These are phyloP conservation scores for Bifiguratus adelaidae DNA, from an alignment of 192 early-diverging fungal genomes.

Conservation along the genomic window DNA sequence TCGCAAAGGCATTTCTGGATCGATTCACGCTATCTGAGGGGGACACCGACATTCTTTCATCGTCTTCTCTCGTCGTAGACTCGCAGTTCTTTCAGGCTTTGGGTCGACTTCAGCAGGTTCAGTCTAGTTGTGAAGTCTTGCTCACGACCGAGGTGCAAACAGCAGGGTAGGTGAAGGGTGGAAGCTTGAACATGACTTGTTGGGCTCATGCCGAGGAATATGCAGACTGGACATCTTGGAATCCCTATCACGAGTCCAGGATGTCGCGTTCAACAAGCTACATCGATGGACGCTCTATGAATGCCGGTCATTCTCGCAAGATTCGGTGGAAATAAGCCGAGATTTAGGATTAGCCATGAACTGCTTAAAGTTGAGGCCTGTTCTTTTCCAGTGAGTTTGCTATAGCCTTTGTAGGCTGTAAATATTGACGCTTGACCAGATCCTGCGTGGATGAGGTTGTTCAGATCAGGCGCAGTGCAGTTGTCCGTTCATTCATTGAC, in stretches of 20 bases:
- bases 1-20: slow-evolving; percentile 47
- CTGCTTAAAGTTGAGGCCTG: slow-evolving; percentile 56
- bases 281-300: slow-evolving; percentile 66
- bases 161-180: slow-evolving; percentile 43
- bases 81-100: slow-evolving; percentile 63
- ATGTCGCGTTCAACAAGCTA: slow-evolving; percentile 63
- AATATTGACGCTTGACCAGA: too few species aligned
- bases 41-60: slow-evolving; percentile 48
- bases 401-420: too few species aligned
- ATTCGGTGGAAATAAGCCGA: slow-evolving; percentile 55
- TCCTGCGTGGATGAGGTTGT: slow-evolving; percentile 64
- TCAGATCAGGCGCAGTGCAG: slow-evolving; percentile 49
- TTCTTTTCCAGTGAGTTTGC: slow-evolving; percentile 65
- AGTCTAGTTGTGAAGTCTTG: slow-evolving; percentile 58
- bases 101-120: slow-evolving; percentile 53
- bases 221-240: slow-evolving; percentile 62
- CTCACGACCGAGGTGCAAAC: slow-evolving; percentile 66
- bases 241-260: slow-evolving; percentile 52
- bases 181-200: not conserved
- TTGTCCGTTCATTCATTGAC: slow-evolving; percentile 58
- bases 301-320: slow-evolving; percentile 50
- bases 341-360: slow-evolving; percentile 53
- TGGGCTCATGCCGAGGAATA: not conserved
- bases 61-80: slow-evolving; percentile 33
- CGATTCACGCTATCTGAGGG: slow-evolving; percentile 61